Evolutionary conservation across 2,329 filamentous ascomycete species (phyloP).

Genomic region (Myriangium duriaei): DNA sequence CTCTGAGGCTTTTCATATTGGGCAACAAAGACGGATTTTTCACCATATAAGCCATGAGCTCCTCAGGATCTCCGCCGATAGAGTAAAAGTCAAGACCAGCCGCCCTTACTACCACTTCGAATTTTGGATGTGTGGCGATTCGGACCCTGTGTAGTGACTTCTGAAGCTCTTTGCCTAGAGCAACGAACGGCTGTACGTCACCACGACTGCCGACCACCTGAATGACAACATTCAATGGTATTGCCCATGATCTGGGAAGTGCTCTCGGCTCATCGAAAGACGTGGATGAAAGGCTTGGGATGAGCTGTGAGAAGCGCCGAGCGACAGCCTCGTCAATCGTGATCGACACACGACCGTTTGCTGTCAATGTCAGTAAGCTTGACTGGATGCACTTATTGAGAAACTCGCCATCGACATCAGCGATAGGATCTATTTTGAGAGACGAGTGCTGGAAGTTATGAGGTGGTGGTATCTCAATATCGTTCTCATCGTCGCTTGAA

Average conservation of each 20-base stretch:
- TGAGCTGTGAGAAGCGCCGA: constrained; percentile 1
- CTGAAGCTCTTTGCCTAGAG: constrained; percentile 36
- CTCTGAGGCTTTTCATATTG: constrained; percentile 18
- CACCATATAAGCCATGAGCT: constrained; percentile 24
- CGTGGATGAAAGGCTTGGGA: no score
- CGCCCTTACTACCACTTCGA: constrained; percentile 40
- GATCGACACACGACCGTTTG: not conserved
- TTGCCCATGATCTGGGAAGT: constrained; percentile 1
- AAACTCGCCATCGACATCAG: no score
- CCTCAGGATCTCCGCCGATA: constrained; percentile 44
- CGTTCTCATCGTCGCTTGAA: no score
- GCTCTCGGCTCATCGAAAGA: no score
- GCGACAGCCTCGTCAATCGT: not conserved
- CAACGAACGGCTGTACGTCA: constrained; percentile 39
- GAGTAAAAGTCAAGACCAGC: constrained; percentile 45
- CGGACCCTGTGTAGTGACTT: constrained; percentile 43
- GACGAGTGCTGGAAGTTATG: no score
- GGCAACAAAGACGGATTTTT: constrained; percentile 16
- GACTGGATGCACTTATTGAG: no score
- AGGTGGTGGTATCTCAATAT: no score
- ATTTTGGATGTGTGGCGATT: constrained; percentile 43
- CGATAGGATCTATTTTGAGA: no score
- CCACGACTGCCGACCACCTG: constrained; percentile 37
- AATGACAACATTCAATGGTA: constrained; percentile 33
- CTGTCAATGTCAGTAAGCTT: no score